Conservation (phyloP, 1,139 yeast genomes). For the Kodamaea alishanica region DNA sequence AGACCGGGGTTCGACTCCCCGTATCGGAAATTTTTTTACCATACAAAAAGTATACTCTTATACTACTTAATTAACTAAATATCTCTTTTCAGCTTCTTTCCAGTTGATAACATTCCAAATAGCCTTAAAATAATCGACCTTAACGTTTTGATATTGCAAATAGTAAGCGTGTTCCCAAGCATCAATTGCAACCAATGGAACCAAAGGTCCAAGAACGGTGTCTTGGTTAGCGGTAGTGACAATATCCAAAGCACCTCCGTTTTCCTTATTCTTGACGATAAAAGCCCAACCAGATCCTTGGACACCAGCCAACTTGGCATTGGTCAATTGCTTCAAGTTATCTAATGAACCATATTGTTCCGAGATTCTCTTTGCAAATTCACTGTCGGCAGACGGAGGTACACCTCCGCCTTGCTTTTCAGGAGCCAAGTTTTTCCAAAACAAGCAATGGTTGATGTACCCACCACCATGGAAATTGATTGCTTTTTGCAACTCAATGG, state of each 20-base stretch:
- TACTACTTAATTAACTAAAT: conserved; percentile 15
- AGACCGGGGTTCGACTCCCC: conserved; percentile 82
- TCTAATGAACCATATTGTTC: conserved; percentile 77
- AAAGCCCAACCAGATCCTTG: conserved; percentile 99
- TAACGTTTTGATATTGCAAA: conserved; percentile 91
- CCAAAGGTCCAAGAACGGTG: conserved; percentile 68
- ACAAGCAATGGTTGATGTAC: conserved; percentile 77
- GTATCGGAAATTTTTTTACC: conserved; percentile 57
- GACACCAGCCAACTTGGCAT: conserved; percentile 80
- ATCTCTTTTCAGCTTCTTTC: conserved; percentile 85
- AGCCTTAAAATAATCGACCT: conserved; percentile 92
- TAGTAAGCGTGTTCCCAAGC: conserved; percentile 99
- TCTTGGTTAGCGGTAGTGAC: conserved; percentile 90
- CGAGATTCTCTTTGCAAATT: conserved; percentile 59
- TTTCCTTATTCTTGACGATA: conserved; percentile 81
- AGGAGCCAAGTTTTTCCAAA: conserved; percentile 93
- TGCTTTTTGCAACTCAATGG: conserved; percentile 70
- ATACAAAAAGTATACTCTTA: too few relatives aligned
- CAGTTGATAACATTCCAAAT: conserved; percentile 97
- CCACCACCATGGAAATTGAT: conserved; percentile 97
- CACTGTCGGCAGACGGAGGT: conserved; percentile 57
- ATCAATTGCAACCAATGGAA: conserved; percentile 88
- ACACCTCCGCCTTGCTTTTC: conserved; percentile 80
- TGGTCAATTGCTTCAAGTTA: conserved; percentile 62
- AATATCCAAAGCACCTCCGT: conserved; percentile 72